phyloP scores from a whole-genome alignment of 179 eudicot species.

The Patellifolia procumbens region DNA sequence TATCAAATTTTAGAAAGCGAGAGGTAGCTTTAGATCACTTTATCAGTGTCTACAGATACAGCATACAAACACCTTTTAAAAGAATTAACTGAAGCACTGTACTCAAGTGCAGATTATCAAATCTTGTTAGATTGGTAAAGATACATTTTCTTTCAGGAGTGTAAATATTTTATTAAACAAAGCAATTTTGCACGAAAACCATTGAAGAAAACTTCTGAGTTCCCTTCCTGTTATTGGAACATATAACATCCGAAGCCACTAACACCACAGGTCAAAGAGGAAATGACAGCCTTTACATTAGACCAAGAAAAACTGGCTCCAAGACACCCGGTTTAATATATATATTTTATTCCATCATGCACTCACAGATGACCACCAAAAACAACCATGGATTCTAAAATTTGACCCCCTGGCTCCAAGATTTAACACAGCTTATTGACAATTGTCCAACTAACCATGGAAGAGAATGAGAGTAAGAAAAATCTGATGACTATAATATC shows the following conservation, averaged over 20 bases:
- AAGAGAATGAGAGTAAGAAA: neutral
- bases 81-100: neutral
- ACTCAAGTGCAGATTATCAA: no score
- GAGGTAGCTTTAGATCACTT: slow-evolving; percentile 5
- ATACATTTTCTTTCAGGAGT: no score
- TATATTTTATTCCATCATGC: no score
- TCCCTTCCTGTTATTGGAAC: no score
- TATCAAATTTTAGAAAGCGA: slow-evolving; percentile 6
- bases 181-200: no score
- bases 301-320: no score
- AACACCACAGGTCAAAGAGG: neutral
- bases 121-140: no score
- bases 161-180: no score
- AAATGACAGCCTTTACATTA: no score
- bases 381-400: neutral
- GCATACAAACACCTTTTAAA: neutral
- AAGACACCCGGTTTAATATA: no score
- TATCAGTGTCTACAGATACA: neutral
- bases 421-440: neutral
- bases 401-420: neutral
- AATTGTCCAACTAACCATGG: neutral
- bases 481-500: neutral
- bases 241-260: neutral
- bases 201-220: no score
- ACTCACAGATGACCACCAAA: neutral